A percentile compares a stretch with the other conserved stretches of the same genome.
These are phyloP conservation scores for Aspergillus saccharolyticus DNA, from an alignment of 495 filamentous ascomycete species.

Conservation along the genomic window DNA sequence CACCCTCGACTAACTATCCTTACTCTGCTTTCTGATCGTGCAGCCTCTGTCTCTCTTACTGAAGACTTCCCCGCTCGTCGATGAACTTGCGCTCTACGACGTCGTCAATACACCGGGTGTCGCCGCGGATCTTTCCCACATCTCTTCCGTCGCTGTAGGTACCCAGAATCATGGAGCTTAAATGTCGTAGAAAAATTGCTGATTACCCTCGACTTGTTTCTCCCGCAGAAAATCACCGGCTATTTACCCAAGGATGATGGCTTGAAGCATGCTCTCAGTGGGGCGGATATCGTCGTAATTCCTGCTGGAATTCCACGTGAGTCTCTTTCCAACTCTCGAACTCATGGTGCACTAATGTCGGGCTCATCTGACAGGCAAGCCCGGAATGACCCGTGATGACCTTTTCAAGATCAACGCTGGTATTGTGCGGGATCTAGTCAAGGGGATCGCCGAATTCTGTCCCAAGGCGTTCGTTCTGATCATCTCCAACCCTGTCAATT, in stretches of 20 bases:
- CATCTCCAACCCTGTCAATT: constrained; percentile 99
- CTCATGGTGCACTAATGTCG: constrained; percentile 10
- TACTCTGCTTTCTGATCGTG: constrained; percentile 8
- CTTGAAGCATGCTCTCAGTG: constrained; percentile 78
- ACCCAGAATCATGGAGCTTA: neutral
- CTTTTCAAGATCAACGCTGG: constrained; percentile 98
- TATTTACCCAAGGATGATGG: constrained; percentile 89
- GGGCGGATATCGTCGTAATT: constrained; percentile 92
- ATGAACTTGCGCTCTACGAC: constrained; percentile 96
- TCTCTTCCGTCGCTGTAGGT: constrained; percentile 87
- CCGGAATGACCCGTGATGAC: constrained; percentile 98
- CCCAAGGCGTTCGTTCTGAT: constrained; percentile 91
- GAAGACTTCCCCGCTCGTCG: constrained; percentile 78
- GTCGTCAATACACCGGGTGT: constrained; percentile 98
- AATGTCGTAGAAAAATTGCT: constrained; percentile 14
- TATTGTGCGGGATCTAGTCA: constrained; percentile 82
- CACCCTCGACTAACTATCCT: neutral
- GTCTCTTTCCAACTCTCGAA: constrained; percentile 26
- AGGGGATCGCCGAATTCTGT: constrained; percentile 76
- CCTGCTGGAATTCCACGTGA: constrained; percentile 95
- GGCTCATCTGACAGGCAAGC: constrained; percentile 64
- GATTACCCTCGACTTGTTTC: constrained; percentile 10
- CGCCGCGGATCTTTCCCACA: constrained; percentile 92
- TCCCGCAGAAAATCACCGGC: constrained; percentile 81
- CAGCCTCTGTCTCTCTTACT: constrained; percentile 94